phyloP scores from a whole-genome alignment of 225 moss, liverwort and hornwort genomes.

The Marchantia polymorpha region DNA sequence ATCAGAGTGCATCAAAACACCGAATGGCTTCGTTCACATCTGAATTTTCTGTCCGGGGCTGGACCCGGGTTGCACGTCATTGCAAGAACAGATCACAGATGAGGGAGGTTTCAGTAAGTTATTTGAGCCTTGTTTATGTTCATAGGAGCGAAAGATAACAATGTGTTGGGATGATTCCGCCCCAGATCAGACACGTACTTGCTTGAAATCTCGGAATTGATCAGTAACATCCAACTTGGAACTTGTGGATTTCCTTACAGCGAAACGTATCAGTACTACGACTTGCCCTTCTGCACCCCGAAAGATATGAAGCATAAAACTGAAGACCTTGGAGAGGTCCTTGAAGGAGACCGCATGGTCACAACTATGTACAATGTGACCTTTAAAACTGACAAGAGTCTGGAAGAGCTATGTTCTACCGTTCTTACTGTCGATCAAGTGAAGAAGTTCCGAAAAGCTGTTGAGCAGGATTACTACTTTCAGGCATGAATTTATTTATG shows the following conservation, averaged over 20 bases:
- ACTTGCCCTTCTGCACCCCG: slow-evolving; percentile 87
- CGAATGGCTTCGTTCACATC: background rate
- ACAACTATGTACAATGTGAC: slow-evolving; percentile 79
- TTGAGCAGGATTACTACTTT: slow-evolving; percentile 90
- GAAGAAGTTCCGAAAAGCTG: slow-evolving; percentile 68
- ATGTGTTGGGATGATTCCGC: background rate
- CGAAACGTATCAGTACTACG: slow-evolving; percentile 98
- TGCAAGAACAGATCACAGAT: background rate
- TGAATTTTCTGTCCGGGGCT: background rate
- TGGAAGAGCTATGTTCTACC: slow-evolving; percentile 60
- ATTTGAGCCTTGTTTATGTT: background rate
- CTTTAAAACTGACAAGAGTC: slow-evolving; percentile 63
- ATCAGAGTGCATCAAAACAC: background rate
- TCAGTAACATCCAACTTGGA: background rate
- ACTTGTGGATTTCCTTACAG: slow-evolving; percentile 39
- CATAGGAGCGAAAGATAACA: too few species aligned
- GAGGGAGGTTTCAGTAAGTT: background rate
- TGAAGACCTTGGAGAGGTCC: slow-evolving; percentile 89
- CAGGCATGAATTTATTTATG: slow-evolving; percentile 46
- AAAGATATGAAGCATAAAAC: slow-evolving; percentile 62
- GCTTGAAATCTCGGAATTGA: background rate
- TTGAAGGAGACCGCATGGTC: slow-evolving; percentile 98
- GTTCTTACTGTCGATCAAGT: slow-evolving; percentile 49
- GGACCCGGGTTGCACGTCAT: background rate
- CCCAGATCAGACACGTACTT: background rate